These are phyloP conservation scores for Thozetella sp. DNA, from an alignment of 495 filamentous ascomycete species.

Conservation along the genomic window DNA sequence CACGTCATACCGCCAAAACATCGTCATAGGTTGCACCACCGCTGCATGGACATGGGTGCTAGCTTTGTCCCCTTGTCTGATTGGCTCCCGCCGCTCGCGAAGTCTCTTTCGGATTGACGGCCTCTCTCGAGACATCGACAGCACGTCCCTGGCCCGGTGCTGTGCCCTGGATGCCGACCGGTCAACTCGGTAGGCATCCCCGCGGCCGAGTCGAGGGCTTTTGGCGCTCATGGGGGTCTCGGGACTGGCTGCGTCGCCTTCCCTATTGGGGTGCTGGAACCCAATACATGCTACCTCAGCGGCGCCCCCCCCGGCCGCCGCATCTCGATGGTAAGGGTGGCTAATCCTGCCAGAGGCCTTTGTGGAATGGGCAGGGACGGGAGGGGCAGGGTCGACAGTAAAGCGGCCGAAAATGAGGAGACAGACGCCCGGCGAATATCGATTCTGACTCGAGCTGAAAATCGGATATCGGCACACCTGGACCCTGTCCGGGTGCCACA, in stretches of 20 bases:
- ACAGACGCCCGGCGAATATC: not conserved
- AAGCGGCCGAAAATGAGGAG: not conserved
- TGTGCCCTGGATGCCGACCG: not conserved
- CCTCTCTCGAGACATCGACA: not conserved
- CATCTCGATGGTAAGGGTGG: not conserved
- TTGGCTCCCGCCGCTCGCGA: not conserved
- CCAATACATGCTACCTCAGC: not conserved
- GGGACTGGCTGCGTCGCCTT: not conserved
- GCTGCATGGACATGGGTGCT: conserved; percentile 1
- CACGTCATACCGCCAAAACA: conserved; percentile 20
- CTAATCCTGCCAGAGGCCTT: conserved; percentile 1
- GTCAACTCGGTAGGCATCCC: not conserved
- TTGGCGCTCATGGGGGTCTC: not conserved
- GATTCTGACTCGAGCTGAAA: not conserved
- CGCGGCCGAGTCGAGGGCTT: not conserved
- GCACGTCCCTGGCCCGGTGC: not conserved
- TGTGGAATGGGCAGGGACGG: not conserved
- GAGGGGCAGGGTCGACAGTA: not conserved
- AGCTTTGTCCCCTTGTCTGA: not conserved
- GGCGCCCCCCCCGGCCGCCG: not conserved
- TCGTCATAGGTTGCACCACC: conserved; percentile 17
- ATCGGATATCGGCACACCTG: conserved; percentile 1
- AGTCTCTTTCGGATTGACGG: conserved; percentile 6
- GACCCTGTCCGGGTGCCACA: not conserved
- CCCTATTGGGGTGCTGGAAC: not conserved